phyloP scores from a whole-genome alignment of 106 monocot genomes.

The Ottelia alismoides region DNA sequence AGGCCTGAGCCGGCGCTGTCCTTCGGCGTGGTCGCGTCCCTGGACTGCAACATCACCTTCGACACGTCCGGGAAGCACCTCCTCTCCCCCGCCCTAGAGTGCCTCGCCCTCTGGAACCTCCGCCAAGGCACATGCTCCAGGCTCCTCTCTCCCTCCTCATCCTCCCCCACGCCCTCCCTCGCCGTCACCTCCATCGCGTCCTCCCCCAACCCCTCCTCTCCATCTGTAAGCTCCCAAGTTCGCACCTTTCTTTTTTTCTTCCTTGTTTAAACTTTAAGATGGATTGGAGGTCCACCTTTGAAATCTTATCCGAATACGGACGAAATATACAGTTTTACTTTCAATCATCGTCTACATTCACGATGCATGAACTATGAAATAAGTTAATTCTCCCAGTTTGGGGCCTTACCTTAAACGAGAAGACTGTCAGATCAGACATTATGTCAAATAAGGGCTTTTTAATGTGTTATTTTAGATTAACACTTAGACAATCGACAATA shows the following conservation, averaged over 20 bases:
- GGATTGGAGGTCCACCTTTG: not conserved
- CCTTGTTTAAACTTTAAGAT: too few species aligned
- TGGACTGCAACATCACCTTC: conserved; percentile 71
- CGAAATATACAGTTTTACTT: too few species aligned
- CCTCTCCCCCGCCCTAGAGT: conserved; percentile 71
- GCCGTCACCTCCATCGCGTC: conserved; percentile 33
- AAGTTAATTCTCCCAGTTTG: not conserved
- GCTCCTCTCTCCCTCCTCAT: conserved; percentile 24
- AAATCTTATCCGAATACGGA: too few species aligned
- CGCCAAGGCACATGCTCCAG: conserved; percentile 36
- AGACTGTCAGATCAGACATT: too few species aligned
- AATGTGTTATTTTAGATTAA: too few species aligned
- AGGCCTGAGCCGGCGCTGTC: conserved; percentile 47
- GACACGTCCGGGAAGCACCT: conserved; percentile 55
- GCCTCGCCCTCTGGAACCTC: conserved; percentile 54
- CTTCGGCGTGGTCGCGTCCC: conserved; percentile 77
- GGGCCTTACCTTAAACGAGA: too few species aligned
- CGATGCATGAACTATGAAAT: too few species aligned
- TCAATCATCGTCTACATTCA: too few species aligned
- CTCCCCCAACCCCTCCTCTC: conserved; percentile 9
- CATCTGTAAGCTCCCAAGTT: not conserved
- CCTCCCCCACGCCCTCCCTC: conserved; percentile 19
- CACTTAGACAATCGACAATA: too few species aligned
- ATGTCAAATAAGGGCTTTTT: too few species aligned
- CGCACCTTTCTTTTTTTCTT: not conserved